Evolutionary conservation across 1,139 yeast species (phyloP).

Genomic region (Blastobotrys apis): DNA sequence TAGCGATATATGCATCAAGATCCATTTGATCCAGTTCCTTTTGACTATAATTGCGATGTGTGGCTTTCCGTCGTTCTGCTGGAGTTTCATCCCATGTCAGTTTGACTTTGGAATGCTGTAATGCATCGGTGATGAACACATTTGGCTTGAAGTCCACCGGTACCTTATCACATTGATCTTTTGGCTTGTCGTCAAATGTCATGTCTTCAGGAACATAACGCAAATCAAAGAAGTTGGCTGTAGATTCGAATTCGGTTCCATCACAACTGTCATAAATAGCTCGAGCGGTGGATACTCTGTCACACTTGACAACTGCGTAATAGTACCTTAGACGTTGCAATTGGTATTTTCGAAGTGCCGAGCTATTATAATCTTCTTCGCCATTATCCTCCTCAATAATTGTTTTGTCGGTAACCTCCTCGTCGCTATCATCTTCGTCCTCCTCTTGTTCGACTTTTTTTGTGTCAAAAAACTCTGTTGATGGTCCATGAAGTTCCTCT

Average conservation of each 20-base stretch:
- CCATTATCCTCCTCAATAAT: conserved; percentile 38
- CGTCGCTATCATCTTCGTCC: conserved; percentile 39
- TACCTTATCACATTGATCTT: conserved; percentile 64
- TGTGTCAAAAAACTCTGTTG: conserved; percentile 64
- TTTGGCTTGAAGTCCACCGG: conserved; percentile 80
- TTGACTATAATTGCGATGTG: conserved; percentile 79
- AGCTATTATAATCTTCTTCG: conserved; percentile 44
- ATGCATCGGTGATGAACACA: conserved; percentile 85
- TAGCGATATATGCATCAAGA: conserved; percentile 89
- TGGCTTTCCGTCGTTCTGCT: conserved; percentile 72
- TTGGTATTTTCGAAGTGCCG: conserved; percentile 57
- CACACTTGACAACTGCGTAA: conserved; percentile 90
- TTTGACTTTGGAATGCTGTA: conserved; percentile 89
- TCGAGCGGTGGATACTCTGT: conserved; percentile 65
- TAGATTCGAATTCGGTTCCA: conserved; percentile 92
- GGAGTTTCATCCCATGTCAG: conserved; percentile 99
- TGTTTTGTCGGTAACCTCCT: conserved; percentile 29
- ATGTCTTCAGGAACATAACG: conserved; percentile 90
- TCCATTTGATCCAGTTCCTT: conserved; percentile 96
- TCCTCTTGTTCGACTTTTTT: conserved; percentile 28
- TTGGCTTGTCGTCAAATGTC: conserved; percentile 70
- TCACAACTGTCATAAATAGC: conserved; percentile 81
- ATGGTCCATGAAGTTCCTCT: conserved; percentile 92
- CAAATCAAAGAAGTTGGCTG: conserved; percentile 90
- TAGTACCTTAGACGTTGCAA: conserved; percentile 84